Conservation (phyloP, 768 basidiomycete genomes). For the Macrolepiota fuliginosa region DNA sequence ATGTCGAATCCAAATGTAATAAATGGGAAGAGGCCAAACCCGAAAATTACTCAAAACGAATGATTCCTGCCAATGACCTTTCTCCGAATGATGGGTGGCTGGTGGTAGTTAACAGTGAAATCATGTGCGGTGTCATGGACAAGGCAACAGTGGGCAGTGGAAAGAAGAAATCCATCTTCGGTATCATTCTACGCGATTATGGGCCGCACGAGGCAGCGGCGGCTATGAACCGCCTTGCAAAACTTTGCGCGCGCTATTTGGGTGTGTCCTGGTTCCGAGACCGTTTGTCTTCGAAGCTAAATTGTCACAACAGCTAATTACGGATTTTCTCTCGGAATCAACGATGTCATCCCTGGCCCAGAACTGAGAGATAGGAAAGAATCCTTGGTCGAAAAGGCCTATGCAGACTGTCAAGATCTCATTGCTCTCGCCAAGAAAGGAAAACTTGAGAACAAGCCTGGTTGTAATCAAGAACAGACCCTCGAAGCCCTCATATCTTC, state of each 20-base stretch:
- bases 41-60: constrained; percentile 55
- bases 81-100: constrained; percentile 98
- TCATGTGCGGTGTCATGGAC: constrained; percentile 99
- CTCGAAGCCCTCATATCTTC: constrained; percentile 95
- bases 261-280: constrained; percentile 42
- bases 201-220: constrained; percentile 91
- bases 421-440: constrained; percentile 92
- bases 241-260: constrained; percentile 92
- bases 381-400: constrained; percentile 81
- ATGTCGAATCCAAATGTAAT: constrained; percentile 95
- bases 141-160: constrained; percentile 97
- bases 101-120: constrained; percentile 95
- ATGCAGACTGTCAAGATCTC: constrained; percentile 80
- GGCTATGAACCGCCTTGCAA: constrained; percentile 96
- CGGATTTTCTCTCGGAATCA: constrained; percentile 97
- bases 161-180: constrained; percentile 99
- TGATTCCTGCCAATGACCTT: constrained; percentile 74
- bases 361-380: constrained; percentile 81
- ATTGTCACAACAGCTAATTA: constrained; percentile 68
- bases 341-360: constrained; percentile 96
- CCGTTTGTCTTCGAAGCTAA: background rate
- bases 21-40: constrained; percentile 77
- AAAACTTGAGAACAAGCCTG: constrained; percentile 93
- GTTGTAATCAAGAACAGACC: constrained; percentile 95
- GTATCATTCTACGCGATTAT: constrained; percentile 96